Evolutionary conservation across 805 yeast genomes (phyloP).

Genomic region (Ogataea ganodermae): DNA sequence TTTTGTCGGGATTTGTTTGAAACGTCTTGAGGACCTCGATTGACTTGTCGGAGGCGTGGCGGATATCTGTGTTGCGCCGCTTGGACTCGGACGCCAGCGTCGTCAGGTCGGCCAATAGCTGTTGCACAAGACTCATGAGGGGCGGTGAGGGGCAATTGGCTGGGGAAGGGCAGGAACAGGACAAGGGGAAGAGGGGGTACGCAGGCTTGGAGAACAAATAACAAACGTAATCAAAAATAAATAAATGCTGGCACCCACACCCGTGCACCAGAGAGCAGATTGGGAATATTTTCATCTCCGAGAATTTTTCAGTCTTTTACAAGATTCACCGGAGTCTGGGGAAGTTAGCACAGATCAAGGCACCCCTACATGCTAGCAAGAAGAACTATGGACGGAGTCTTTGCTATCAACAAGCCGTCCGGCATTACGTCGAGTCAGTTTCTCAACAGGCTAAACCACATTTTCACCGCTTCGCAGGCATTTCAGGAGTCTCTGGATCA

Average conservation of each 20-base stretch:
- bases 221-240: conserved; percentile 9
- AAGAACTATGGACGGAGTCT: conserved; percentile 79
- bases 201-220: neutral
- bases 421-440: conserved; percentile 82
- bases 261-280: conserved; percentile 5
- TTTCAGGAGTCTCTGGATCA: conserved; percentile 57
- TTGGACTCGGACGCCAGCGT: conserved; percentile 67
- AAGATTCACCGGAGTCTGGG: no score
- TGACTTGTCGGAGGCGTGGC: conserved; percentile 55
- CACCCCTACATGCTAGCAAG: conserved; percentile 3
- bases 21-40: conserved; percentile 44
- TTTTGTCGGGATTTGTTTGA: conserved; percentile 15
- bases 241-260: neutral
- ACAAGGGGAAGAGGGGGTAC: neutral
- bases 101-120: conserved; percentile 58
- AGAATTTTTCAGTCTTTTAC: neutral
- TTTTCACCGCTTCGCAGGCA: conserved; percentile 59
- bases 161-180: neutral
- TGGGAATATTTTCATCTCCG: no score
- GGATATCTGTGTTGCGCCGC: conserved; percentile 69
- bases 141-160: conserved; percentile 1
- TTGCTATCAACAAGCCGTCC: conserved; percentile 87
- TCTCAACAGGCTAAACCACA: conserved; percentile 61
- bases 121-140: conserved; percentile 49
- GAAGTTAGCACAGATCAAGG: no score